phyloP scores from a whole-genome alignment of 768 basidiomycete species.

The Termitomyces sp. region DNA sequence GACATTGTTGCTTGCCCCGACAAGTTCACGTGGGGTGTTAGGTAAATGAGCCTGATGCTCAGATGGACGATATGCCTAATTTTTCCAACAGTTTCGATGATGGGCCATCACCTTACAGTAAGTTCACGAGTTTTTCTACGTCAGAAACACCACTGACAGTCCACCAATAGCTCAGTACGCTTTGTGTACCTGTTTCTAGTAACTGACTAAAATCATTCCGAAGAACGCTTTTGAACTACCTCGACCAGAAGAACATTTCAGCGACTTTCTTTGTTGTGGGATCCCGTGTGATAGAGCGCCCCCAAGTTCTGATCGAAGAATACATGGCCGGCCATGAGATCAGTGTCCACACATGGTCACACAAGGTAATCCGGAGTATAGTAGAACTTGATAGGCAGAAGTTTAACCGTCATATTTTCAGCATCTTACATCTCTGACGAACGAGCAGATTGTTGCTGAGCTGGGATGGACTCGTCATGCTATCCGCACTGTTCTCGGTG shows the following conservation, averaged over 20 bases:
- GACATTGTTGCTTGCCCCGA: conserved; percentile 68
- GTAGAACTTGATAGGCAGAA: not conserved
- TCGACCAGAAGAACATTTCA: conserved; percentile 55
- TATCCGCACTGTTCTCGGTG: conserved; percentile 72
- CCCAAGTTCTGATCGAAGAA: conserved; percentile 71
- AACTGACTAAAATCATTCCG: conserved; percentile 14
- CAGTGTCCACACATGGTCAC: conserved; percentile 90
- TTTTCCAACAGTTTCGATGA: conserved; percentile 64
- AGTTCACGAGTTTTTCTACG: conserved; percentile 25
- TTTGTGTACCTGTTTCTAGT: not conserved
- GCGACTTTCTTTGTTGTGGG: conserved; percentile 94
- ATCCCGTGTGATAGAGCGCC: conserved; percentile 78
- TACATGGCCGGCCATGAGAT: conserved; percentile 81
- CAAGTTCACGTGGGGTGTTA: conserved; percentile 75
- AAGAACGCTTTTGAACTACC: conserved; percentile 67
- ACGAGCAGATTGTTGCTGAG: conserved; percentile 86
- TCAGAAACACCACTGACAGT: not conserved
- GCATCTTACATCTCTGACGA: conserved; percentile 70
- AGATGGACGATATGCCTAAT: not conserved
- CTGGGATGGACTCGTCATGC: conserved; percentile 88
- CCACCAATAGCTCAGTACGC: conserved; percentile 21
- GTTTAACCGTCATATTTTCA: conserved; percentile 21
- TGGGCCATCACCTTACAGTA: conserved; percentile 81
- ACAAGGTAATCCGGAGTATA: conserved; percentile 41
- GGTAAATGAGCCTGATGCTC: conserved; percentile 24